Evolutionary conservation across 176 grass and related monocot genomes (phyloP).

Genomic region (Musa troglodytarum): DNA sequence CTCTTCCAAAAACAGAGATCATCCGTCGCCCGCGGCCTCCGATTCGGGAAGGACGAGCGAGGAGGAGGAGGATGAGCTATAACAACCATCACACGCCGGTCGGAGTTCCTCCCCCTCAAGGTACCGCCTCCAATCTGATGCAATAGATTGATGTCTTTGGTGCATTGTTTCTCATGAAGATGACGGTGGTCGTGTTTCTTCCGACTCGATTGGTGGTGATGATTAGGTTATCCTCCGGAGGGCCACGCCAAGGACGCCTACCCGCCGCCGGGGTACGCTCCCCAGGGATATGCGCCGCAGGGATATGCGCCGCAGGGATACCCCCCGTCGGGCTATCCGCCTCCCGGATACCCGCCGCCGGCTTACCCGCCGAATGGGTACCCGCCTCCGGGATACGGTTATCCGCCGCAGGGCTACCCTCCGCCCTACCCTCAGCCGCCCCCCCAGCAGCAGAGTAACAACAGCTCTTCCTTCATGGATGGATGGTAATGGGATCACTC

Average conservation of each 20-base stretch:
- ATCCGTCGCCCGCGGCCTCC: too few species aligned
- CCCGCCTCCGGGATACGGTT: neutral
- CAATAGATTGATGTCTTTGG: neutral
- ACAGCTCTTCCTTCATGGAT: constrained; percentile 34
- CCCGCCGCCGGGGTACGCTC: constrained; percentile 23
- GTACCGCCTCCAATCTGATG: neutral
- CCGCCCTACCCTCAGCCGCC: constrained; percentile 21
- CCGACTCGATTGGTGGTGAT: neutral
- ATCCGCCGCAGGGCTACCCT: constrained; percentile 10
- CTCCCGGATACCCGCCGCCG: neutral
- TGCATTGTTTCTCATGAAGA: constrained; percentile 1
- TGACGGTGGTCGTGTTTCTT: neutral
- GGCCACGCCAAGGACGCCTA: constrained; percentile 28
- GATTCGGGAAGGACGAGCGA: neutral
- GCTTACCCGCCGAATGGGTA: neutral
- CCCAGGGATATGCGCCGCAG: constrained; percentile 16
- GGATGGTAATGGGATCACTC: constrained; percentile 25
- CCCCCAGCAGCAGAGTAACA: constrained; percentile 18
- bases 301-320: constrained; percentile 12
- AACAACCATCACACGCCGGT: constrained; percentile 31
- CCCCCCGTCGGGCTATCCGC: neutral
- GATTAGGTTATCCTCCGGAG: constrained; percentile 29
- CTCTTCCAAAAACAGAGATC: too few species aligned
- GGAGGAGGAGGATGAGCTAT: constrained; percentile 21
- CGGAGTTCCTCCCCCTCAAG: constrained; percentile 44